phyloP scores from a whole-genome alignment of 257 asterid genomes.

The Cordia subcordata region DNA sequence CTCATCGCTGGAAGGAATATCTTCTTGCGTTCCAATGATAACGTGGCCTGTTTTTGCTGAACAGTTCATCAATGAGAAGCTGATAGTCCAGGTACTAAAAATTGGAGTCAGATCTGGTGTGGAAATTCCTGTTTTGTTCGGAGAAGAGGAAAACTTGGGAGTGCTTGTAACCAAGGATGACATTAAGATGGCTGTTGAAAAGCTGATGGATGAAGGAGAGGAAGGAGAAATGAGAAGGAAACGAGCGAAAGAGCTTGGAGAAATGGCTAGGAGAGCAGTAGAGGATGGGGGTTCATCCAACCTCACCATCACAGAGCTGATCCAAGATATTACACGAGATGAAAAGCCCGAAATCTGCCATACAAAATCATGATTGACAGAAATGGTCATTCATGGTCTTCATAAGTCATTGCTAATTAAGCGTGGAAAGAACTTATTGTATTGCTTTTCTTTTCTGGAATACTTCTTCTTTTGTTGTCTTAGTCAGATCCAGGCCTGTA shows the following conservation, averaged over 20 bases:
- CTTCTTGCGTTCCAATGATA: slow-evolving; percentile 44
- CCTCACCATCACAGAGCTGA: slow-evolving; percentile 10
- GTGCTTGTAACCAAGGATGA: slow-evolving; percentile 24
- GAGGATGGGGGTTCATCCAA: slow-evolving; percentile 29
- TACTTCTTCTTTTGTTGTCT: no score
- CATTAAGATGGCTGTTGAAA: slow-evolving; percentile 9
- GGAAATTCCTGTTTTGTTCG: slow-evolving; percentile 27
- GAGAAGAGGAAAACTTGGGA: slow-evolving; percentile 35
- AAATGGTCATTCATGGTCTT: no score
- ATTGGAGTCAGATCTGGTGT: slow-evolving; percentile 45
- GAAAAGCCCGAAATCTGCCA: not conserved
- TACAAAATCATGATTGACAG: not conserved
- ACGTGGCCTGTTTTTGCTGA: slow-evolving; percentile 60
- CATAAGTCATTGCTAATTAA: no score
- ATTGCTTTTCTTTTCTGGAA: no score
- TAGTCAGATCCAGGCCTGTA: no score
- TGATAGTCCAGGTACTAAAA: slow-evolving; percentile 31
- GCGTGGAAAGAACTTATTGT: no score
- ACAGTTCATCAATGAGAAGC: slow-evolving; percentile 59
- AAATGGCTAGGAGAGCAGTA: slow-evolving; percentile 21
- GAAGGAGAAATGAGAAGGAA: slow-evolving; percentile 23
- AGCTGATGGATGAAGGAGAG: slow-evolving; percentile 29
- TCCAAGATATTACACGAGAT: slow-evolving; percentile 18
- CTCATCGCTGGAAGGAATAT: slow-evolving; percentile 50
- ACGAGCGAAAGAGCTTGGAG: slow-evolving; percentile 23